phyloP scores from a whole-genome alignment of 306 rosid genomes.

The Corylus avellana region DNA sequence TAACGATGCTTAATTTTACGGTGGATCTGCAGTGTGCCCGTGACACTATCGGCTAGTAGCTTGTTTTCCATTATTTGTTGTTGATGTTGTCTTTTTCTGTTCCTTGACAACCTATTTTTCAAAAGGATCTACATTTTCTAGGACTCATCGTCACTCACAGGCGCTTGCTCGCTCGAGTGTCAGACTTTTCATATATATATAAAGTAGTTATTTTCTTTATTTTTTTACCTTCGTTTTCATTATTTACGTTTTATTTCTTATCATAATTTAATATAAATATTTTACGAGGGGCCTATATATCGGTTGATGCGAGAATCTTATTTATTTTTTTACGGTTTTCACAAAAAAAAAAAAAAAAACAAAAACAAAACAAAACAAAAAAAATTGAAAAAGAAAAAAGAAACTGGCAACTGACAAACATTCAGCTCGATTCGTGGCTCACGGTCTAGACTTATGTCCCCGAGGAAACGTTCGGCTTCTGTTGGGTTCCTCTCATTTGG shows the following conservation, averaged over 20 bases:
- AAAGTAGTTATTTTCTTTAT: no score
- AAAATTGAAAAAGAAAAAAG: no score
- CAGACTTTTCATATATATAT: no score
- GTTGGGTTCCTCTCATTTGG: conserved; percentile 2
- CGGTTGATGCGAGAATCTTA: not conserved
- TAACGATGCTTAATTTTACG: not conserved
- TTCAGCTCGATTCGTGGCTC: conserved; percentile 15
- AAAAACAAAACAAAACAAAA: no score
- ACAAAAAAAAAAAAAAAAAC: not conserved
- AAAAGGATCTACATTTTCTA: no score
- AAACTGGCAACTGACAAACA: conserved; percentile 9
- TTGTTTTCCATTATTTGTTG: not conserved
- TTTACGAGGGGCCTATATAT: not conserved
- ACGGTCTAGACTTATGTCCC: not conserved
- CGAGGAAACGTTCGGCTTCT: not conserved
- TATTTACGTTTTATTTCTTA: no score
- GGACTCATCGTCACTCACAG: no score
- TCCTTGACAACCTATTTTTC: not conserved
- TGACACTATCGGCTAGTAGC: not conserved
- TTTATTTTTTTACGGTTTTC: not conserved
- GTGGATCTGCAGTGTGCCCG: not conserved
- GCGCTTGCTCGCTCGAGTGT: no score
- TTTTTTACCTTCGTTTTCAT: no score
- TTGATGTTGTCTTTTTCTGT: not conserved
- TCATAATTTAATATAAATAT: no score